These are phyloP conservation scores for Xylaria arbuscula DNA, from an alignment of 2,329 filamentous ascomycete species.

Conservation along the genomic window DNA sequence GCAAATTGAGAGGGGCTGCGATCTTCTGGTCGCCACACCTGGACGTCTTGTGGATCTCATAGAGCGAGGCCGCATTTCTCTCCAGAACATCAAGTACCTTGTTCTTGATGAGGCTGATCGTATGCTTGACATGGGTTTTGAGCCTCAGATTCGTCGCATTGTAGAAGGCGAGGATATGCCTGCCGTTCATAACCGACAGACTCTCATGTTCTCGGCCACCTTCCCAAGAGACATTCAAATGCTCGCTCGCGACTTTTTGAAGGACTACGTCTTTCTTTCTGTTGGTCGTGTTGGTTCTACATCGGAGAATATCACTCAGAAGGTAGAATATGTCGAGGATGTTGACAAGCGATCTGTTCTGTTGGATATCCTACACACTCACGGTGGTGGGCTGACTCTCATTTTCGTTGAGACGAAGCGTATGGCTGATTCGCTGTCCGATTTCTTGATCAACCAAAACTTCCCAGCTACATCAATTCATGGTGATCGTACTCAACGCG, in stretches of 20 bases:
- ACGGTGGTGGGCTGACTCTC: conserved; percentile 87
- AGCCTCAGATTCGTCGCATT: conserved; percentile 98
- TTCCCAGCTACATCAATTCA: conserved; percentile 99
- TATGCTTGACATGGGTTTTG: conserved; percentile 99
- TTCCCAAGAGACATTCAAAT: conserved; percentile 99
- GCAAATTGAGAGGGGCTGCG: conserved; percentile 96
- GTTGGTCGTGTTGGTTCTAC: conserved; percentile 98
- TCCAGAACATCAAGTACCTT: conserved; percentile 98
- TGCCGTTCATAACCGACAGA: conserved; percentile 82
- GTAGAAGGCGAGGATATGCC: conserved; percentile 99
- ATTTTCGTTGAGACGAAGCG: conserved; percentile 99
- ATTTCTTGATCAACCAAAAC: conserved; percentile 98
- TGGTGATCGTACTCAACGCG: conserved; percentile 97
- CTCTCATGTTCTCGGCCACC: conserved; percentile 99
- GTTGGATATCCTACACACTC: conserved; percentile 95
- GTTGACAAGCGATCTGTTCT: conserved; percentile 97
- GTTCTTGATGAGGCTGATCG: conserved; percentile 99
- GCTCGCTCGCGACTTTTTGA: conserved; percentile 97
- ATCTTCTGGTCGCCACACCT: conserved; percentile 95
- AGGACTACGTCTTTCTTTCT: conserved; percentile 99
- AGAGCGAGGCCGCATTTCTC: conserved; percentile 96
- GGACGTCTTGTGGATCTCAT: conserved; percentile 98
- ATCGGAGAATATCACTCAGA: conserved; percentile 99
- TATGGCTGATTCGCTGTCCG: conserved; percentile 97
- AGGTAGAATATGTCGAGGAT: conserved; percentile 97